These are phyloP conservation scores for Melocanna baccifera DNA, from an alignment of 176 grass and related monocot genomes.

Conservation along the genomic window DNA sequence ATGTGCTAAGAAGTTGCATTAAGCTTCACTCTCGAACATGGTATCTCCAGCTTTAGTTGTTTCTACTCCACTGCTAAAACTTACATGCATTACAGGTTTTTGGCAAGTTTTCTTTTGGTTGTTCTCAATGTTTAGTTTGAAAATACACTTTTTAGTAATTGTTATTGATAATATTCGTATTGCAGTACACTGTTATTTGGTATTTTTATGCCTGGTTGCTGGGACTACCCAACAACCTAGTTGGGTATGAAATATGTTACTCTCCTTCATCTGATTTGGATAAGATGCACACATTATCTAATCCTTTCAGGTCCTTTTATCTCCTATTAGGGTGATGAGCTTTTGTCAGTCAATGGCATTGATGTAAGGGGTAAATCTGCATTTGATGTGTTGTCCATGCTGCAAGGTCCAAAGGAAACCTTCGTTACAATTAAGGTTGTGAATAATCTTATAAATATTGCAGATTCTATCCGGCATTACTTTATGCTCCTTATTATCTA, in stretches of 20 bases:
- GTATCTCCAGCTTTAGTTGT: conserved; percentile 1
- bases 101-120: not conserved
- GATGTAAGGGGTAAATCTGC: conserved; percentile 83
- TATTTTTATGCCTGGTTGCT: conserved; percentile 23
- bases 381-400: conserved; percentile 85
- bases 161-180: not conserved
- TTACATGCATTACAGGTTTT: not conserved
- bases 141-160: not conserved
- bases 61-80: conserved; percentile 24
- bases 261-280: conserved; percentile 6
- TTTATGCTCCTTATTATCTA: conserved; percentile 12
- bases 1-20: not conserved
- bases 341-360: conserved; percentile 84
- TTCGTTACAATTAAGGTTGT: conserved; percentile 87
- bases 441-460: conserved; percentile 15
- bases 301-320: conserved; percentile 14
- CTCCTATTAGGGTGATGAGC: conserved; percentile 77
- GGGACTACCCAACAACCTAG: not conserved
- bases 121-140: conserved; percentile 1
- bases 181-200: not conserved
- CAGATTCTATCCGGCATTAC: not conserved
- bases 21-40: not conserved
- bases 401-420: conserved; percentile 94
- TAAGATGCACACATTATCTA: conserved; percentile 7
- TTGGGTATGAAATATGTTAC: not conserved